A percentile compares a stretch with the other conserved stretches of the same genome.
Evolutionary conservation across 768 basidiomycete genomes (phyloP).

Genomic region (Auriscalpium orientale): DNA sequence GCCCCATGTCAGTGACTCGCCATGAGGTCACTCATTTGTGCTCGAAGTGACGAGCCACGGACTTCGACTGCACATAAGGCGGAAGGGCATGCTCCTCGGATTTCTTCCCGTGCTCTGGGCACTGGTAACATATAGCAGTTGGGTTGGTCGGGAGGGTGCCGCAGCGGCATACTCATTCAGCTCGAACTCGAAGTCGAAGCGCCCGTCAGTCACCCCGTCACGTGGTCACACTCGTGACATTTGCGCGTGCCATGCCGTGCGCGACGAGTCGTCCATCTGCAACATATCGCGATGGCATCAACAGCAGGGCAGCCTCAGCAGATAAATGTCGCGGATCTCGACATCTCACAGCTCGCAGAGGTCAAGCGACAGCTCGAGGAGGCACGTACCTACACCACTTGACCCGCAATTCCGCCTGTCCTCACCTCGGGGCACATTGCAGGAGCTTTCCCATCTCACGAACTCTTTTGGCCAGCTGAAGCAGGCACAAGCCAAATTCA

Average conservation of each 20-base stretch:
- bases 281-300: constrained; percentile 4
- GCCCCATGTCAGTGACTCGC: too few species aligned
- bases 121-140: too few species aligned
- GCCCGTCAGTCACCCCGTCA: neutral
- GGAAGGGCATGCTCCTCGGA: too few species aligned
- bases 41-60: too few species aligned
- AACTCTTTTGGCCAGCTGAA: constrained; percentile 90
- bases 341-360: constrained; percentile 78
- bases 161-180: too few species aligned
- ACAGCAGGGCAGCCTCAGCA: constrained; percentile 48
- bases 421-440: constrained; percentile 7
- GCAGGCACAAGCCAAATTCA: constrained; percentile 90
- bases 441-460: constrained; percentile 92
- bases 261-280: neutral
- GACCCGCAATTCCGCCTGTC: neutral
- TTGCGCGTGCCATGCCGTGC: too few species aligned
- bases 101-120: too few species aligned
- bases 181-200: too few species aligned
- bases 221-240: neutral
- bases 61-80: too few species aligned
- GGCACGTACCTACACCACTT: constrained; percentile 34
- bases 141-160: too few species aligned
- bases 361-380: constrained; percentile 91
- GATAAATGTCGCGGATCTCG: constrained; percentile 76
- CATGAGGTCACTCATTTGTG: too few species aligned